These are phyloP conservation scores for Haberlea rhodopensis DNA, from an alignment of 257 asterid genomes.

Conservation along the genomic window DNA sequence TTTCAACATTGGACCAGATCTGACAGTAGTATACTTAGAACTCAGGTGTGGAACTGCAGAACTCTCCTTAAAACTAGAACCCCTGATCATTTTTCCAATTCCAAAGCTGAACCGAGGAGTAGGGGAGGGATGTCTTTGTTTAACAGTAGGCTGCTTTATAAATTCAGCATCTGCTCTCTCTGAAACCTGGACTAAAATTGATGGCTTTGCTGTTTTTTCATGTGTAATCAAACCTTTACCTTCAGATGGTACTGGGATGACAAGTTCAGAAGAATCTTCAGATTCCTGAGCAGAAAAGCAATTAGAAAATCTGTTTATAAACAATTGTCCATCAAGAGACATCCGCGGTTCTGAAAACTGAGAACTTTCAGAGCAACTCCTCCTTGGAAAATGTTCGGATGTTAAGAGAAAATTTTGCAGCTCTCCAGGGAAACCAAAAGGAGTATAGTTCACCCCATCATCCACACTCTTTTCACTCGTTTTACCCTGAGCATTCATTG, in stretches of 20 bases:
- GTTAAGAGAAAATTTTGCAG: slow-evolving; percentile 41
- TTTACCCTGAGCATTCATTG: slow-evolving; percentile 29
- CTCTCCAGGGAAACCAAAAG: slow-evolving; percentile 34
- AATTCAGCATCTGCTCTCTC: slow-evolving; percentile 33
- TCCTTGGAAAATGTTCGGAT: slow-evolving; percentile 43
- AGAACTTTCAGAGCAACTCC: slow-evolving; percentile 38
- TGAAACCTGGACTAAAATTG: slow-evolving; percentile 35
- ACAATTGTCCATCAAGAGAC: slow-evolving; percentile 39
- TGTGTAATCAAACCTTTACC: slow-evolving; percentile 26
- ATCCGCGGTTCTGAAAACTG: slow-evolving; percentile 46
- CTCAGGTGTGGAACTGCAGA: slow-evolving; percentile 46
- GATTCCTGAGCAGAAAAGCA: slow-evolving; percentile 49
- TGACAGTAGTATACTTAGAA: slow-evolving; percentile 38
- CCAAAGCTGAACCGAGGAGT: slow-evolving; percentile 69
- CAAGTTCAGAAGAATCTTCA: slow-evolving; percentile 30
- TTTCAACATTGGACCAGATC: slow-evolving; percentile 52
- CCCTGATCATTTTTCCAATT: slow-evolving; percentile 72
- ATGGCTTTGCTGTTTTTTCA: slow-evolving; percentile 32
- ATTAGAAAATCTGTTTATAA: slow-evolving; percentile 42
- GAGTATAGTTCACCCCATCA: slow-evolving; percentile 26
- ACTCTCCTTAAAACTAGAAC: slow-evolving; percentile 79
- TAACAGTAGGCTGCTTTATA: slow-evolving; percentile 36
- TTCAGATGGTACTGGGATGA: slow-evolving; percentile 31
- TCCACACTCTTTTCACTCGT: slow-evolving; percentile 28
- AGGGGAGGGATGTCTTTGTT: slow-evolving; percentile 73